Evolutionary conservation across 768 basidiomycete genomes (phyloP), one percentile per base, ranked within the genome.

Genomic region (Cantharellus cinnabarinus): DNA sequence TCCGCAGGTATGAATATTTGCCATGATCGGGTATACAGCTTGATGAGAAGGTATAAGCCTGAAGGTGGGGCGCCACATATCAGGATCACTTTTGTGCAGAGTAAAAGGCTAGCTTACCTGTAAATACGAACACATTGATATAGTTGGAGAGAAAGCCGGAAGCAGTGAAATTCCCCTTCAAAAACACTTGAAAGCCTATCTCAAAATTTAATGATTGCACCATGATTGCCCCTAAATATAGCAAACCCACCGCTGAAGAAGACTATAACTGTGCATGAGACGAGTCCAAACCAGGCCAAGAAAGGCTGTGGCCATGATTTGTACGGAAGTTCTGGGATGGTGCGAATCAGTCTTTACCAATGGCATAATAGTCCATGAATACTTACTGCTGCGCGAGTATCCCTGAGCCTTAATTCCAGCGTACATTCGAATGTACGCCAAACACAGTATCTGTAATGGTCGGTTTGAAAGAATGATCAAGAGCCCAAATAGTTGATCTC

Each of bases 261-360:
- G 0, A 62, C 14, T 10, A 53, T 51, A 34, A 62, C 37, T 3
- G 56, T 7, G 39, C 61, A 60, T 15, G 38, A 41, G 59, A 56
- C 29, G 4, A 61, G 41, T 3, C 56, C 61, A 42, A 62, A 62
- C 59, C 60, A 62, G 3, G 41, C 61, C 5, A 52, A 41, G 35
- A 34, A 55, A 4, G 61, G 61, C 37, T 62, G 61, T 5, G 56
- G n/a, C 1, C 56, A 57, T 2, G 61, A 59, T 38, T 41, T 38
- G 41, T 62, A 62, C 20, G 61, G 61, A 50, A 62, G 50, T 35
- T 62, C 61, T 62, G 51, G 44, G 14, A 58, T 4, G 4, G 41
- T 20, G n/a, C 35, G 2, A 20, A 41, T 59, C 58, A 20, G 5
- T 4, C 14, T n/a, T 5, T 4, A n/a, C 3, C 7, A 59, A 38